phyloP scores from a whole-genome alignment of 345 rosid genomes.

The Theobroma cacao region DNA sequence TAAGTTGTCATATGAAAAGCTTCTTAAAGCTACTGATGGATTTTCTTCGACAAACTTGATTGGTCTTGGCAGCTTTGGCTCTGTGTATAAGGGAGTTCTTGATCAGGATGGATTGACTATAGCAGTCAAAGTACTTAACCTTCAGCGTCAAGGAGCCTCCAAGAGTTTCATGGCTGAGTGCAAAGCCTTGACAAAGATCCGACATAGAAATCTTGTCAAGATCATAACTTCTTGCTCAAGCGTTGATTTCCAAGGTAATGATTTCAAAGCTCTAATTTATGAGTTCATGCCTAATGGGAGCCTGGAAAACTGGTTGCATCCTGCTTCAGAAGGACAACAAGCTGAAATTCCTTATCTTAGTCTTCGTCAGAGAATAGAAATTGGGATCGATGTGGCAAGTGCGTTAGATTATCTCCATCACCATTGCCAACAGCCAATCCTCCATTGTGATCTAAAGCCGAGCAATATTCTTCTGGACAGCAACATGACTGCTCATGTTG shows the following conservation, averaged over 20 bases:
- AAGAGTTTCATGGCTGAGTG: constrained; percentile 17
- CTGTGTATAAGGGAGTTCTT: constrained; percentile 14
- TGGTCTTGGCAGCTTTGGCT: constrained; percentile 16
- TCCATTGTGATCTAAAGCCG: constrained; percentile 30
- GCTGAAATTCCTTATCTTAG: constrained; percentile 5
- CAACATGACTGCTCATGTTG: constrained; percentile 22
- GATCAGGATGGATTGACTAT: background rate
- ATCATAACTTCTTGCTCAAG: constrained; percentile 6
- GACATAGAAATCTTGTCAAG: constrained; percentile 18
- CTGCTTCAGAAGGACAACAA: background rate
- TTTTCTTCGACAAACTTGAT: constrained; percentile 9
- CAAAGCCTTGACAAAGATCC: constrained; percentile 12
- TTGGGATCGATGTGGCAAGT: constrained; percentile 18
- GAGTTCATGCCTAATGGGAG: constrained; percentile 22
- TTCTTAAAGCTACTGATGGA: constrained; percentile 8
- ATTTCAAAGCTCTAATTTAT: constrained; percentile 14
- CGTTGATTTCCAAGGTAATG: constrained; percentile 20
- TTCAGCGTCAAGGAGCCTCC: constrained; percentile 16
- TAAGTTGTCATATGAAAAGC: background rate
- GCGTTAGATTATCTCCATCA: constrained; percentile 24
- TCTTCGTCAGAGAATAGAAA: constrained; percentile 14
- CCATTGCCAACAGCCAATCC: constrained; percentile 15
- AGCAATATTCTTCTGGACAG: constrained; percentile 21
- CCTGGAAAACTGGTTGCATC: constrained; percentile 14
- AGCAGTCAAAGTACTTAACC: constrained; percentile 19